These are phyloP conservation scores for Salix exigua DNA, from an alignment of 345 rosid genomes.

Conservation along the genomic window DNA sequence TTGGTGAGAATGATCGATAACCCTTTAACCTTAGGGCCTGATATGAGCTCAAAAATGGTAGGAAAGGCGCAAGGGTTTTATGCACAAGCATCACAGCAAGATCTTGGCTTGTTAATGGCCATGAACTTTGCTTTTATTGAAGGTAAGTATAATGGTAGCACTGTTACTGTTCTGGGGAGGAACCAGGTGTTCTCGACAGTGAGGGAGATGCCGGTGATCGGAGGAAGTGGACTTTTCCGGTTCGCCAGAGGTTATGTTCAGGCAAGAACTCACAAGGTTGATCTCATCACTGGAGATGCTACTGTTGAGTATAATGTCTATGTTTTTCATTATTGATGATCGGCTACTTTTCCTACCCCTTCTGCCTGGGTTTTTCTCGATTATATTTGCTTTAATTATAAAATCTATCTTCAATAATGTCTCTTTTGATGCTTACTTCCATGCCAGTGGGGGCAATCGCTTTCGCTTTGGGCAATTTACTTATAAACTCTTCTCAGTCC, in stretches of 20 bases:
- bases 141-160: slow-evolving; percentile 70
- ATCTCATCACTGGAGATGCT: slow-evolving; percentile 17
- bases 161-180: slow-evolving; percentile 60
- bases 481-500: neutral
- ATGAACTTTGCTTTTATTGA: slow-evolving; percentile 65
- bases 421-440: neutral
- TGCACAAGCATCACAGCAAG: slow-evolving; percentile 48
- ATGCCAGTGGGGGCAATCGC: neutral
- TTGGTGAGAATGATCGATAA: slow-evolving; percentile 56
- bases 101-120: slow-evolving; percentile 55
- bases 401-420: neutral
- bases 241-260: slow-evolving; percentile 71
- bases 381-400: neutral
- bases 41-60: slow-evolving; percentile 49
- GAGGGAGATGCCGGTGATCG: slow-evolving; percentile 75
- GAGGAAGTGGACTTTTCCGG: slow-evolving; percentile 76
- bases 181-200: slow-evolving; percentile 43
- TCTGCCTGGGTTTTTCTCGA: neutral
- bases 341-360: neutral
- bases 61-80: slow-evolving; percentile 81
- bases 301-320: slow-evolving; percentile 4
- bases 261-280: slow-evolving; percentile 40
- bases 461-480: neutral
- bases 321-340: slow-evolving; percentile 15
- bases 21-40: slow-evolving; percentile 53